A percentile compares a stretch with the other conserved stretches of the same genome.
Conservation (phyloP, 345 rosid species). For the Eucalyptus grandis region DNA sequence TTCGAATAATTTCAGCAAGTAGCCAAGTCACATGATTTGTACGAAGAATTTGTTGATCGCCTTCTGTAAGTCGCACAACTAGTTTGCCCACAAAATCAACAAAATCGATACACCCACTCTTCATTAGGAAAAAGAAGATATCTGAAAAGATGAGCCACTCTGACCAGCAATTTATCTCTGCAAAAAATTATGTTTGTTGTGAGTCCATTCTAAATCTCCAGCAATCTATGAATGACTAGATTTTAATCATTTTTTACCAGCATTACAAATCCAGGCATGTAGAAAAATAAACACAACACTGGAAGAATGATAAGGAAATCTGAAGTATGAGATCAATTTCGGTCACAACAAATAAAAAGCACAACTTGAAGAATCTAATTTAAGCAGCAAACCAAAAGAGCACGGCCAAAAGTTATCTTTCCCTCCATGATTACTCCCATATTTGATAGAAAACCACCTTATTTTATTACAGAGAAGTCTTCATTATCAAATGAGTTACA, state of each 20-base stretch:
- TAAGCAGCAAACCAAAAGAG: neutral
- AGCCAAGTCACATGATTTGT: conserved; percentile 99
- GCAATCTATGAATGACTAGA: neutral
- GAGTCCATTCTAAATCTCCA: neutral
- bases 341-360: neutral
- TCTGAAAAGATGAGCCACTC: conserved; percentile 99
- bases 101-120: conserved; percentile 93
- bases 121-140: conserved; percentile 71
- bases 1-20: conserved; percentile 77
- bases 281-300: neutral
- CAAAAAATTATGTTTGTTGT: conserved; percentile 5
- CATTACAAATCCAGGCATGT: neutral
- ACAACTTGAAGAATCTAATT: neutral
- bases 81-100: conserved; percentile 94
- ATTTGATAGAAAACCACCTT: neutral
- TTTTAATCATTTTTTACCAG: neutral
- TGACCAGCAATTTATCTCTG: conserved; percentile 97
- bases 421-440: neutral
- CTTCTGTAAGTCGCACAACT: conserved; percentile 56
- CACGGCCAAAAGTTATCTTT: neutral
- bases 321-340: neutral
- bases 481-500: neutral
- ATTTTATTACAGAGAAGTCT: neutral
- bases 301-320: neutral
- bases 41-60: conserved; percentile 68